Evolutionary conservation across 306 rosid genomes (phyloP).

Genomic region (Pterocarpus santalinus): DNA sequence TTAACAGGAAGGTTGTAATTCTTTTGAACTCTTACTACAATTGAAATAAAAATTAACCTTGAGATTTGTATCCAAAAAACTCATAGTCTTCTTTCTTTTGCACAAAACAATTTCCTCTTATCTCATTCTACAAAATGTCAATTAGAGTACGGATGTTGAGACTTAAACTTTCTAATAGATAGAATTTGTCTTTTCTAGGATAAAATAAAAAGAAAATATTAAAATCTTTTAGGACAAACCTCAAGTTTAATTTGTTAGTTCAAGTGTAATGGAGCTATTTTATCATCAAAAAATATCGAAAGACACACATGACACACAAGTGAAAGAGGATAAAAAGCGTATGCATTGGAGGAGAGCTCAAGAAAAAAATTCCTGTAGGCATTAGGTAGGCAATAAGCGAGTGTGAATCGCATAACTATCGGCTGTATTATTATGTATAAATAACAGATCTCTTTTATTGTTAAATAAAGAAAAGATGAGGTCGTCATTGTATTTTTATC

Average conservation of each 20-base stretch:
- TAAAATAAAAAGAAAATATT: no score
- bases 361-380: no score
- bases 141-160: not conserved
- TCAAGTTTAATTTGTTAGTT: not conserved
- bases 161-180: not conserved
- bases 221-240: not conserved
- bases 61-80: not conserved
- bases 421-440: no score
- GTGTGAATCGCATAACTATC: no score
- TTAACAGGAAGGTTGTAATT: no score
- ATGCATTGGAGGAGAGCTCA: no score
- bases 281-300: no score
- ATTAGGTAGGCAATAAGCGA: no score
- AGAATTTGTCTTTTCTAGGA: not conserved
- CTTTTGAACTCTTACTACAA: not conserved
- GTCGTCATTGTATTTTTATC: slow-evolving; percentile 27
- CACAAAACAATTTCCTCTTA: not conserved
- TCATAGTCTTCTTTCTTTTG: not conserved
- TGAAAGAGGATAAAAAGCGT: no score
- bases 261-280: no score
- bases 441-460: no score
- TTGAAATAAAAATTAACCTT: not conserved
- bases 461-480: not conserved
- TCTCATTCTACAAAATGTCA: not conserved
- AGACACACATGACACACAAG: no score